Evolutionary conservation across 2,329 filamentous ascomycete genomes (phyloP), one percentile per base, ranked within the genome.

Genomic region (Moelleriella libera): DNA sequence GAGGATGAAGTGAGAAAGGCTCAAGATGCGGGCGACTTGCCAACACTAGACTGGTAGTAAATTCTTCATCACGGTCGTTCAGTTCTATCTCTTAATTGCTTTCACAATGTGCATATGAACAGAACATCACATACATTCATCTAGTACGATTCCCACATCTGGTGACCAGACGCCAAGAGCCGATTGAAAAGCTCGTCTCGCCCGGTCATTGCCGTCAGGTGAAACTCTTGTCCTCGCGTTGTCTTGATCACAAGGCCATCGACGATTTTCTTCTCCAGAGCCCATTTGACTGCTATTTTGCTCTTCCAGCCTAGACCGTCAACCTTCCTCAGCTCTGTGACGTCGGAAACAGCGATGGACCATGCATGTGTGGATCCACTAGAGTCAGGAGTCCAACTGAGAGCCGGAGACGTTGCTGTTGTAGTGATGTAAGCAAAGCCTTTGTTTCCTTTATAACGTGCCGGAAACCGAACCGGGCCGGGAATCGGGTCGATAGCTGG

Each of bases 301-400:
- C 80, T 80, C 65, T 92, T 94, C 86, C 86, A 94, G 0, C 86
- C 85, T 37, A 89, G 70, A 0, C 87, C 87, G 5, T 87, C 86
- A 2, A 89, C 68, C 65, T 94, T 94, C 61, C 80, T 83, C 47
- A 94, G 58, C 61, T 89, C 85, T 1, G 51, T 67, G 43, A 94
- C 82, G 12, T 90, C 83, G 0, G 72, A 72, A 4, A 92, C 74
- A 0, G 84, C 72, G 0, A 92, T 69, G 5, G 75, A 81, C 76
- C 85, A 94, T 0, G 76, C 62, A 0, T 84, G 79, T 29, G 80
- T 74, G 5, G 79, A 53, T 21, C 72, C 67, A 10, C 72, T 68
- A 47, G 66, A 57, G 14, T 79, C 76, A 2, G 82, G 68, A 45
- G 75, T 78, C 12, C 81, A 82, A 34, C 76, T 80, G 2, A 94